Evolutionary conservation across 2,329 filamentous ascomycete genomes (phyloP), one percentile per base, ranked within the genome.

Genomic region (Neonectria sp.): DNA sequence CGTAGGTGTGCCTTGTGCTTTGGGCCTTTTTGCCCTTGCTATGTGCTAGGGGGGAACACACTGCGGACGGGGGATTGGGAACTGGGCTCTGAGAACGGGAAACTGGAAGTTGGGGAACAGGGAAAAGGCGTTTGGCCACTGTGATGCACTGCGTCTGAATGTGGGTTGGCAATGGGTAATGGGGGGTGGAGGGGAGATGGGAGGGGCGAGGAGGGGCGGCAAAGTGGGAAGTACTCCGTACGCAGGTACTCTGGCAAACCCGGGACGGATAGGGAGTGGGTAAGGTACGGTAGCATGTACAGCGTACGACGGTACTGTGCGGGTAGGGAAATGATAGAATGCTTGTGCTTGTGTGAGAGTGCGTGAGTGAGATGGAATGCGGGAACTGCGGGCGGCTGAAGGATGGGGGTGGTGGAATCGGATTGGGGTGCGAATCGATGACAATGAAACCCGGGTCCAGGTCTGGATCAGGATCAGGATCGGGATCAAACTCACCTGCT

Each of bases 301-400:
- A 31, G 21, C 15, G 37, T 21, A 24, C 21, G 52, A 62, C 48
- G 58, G 48, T 25, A 62, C 63, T 31, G 48, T 58, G 52, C 63
- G 25, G 27, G 24, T 52, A 59, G 37, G 46, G 33, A 65, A 46
- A 45, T 45, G 33, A 65, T 52, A 45, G 60, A 24, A 35, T 51
- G 53, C 3, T 21, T 55, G 43, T 45, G 45, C 8, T 48, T 29
- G 55, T 40, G 60, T 55, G 52, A 52, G 52, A 53, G 53, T 52
- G 48, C 27, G 55, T 48, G 33, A 48, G 56, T 52, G 58, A 55
- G 60, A 43, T 46, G 65, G 60, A 68, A 60, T 60, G 56, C 65
- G 60, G 60, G 60, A 64, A 68, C 37, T 64, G 65, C 60, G 60
- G 60, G 51, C 60, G 65, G 55, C 51, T 68, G 60, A 56, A 55